Percentiles rank a stretch among this genome's conserved stretches.
Conservation (phyloP, 331 rosid genomes). For the Pyracantha coccinea region DNA sequence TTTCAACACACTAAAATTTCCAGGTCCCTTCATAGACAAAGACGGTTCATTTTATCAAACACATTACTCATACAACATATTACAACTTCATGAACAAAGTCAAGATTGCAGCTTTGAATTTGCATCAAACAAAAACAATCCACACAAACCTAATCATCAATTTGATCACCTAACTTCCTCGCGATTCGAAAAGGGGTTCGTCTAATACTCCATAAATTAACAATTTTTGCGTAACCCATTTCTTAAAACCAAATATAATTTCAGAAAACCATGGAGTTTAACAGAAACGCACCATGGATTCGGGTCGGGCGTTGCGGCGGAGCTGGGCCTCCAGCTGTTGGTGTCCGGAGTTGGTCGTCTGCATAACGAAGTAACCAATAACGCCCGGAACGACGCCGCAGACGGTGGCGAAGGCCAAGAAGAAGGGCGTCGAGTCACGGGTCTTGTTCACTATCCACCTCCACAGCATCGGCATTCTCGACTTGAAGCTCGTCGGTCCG, state of each 20-base stretch:
- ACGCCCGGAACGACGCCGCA: conserved; percentile 85
- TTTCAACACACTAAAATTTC: neutral
- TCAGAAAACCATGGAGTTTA: neutral
- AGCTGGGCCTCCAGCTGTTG: conserved; percentile 71
- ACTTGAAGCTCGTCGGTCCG: neutral
- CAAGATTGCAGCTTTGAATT: neutral
- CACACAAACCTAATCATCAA: neutral
- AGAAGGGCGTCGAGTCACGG: conserved; percentile 80
- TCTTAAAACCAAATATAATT: neutral
- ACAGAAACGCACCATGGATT: conserved; percentile 34
- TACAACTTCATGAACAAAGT: neutral
- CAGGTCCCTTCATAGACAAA: neutral
- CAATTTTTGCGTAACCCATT: neutral
- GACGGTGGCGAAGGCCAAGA: conserved; percentile 69
- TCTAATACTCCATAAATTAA: neutral
- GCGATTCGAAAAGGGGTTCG: neutral
- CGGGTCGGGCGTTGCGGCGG: conserved; percentile 77
- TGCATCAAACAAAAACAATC: neutral
- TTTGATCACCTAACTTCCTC: neutral
- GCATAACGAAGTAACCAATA: conserved; percentile 78
- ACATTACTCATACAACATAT: neutral
- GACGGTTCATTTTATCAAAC: neutral
- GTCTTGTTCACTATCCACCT: conserved; percentile 66
- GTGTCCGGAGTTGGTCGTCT: conserved; percentile 50
- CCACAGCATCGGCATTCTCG: conserved; percentile 40